Evolutionary conservation across 495 filamentous ascomycete species (phyloP).

Genomic region (Penicillium pulvis): DNA sequence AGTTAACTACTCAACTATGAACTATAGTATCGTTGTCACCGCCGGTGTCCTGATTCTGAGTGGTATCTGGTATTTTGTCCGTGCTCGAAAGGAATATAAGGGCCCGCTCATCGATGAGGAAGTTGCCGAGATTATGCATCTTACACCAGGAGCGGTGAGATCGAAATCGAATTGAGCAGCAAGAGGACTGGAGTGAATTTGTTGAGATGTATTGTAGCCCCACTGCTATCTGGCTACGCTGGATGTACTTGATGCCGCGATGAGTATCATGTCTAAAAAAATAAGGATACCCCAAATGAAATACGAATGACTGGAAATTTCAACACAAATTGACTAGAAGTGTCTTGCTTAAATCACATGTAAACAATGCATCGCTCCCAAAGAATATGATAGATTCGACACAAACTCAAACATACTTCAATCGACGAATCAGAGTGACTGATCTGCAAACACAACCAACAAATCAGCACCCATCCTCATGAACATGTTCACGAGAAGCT

Average conservation of each 20-base stretch:
- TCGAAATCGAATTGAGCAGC: neutral
- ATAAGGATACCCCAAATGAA: neutral
- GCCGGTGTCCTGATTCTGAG: constrained; percentile 32
- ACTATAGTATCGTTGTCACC: constrained; percentile 46
- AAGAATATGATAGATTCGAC: neutral
- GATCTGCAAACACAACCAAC: neutral
- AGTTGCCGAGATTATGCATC: constrained; percentile 30
- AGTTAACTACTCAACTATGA: constrained; percentile 44
- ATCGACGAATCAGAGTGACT: neutral
- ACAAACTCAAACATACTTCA: neutral
- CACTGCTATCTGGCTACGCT: neutral
- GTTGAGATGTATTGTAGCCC: neutral
- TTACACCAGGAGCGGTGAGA: constrained; percentile 18
- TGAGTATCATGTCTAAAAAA: neutral
- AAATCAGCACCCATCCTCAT: neutral
- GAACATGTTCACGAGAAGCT: constrained; percentile 6
- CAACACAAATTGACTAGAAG: neutral
- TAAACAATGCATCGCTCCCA: neutral
- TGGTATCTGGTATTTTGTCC: constrained; percentile 37
- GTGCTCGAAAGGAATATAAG: constrained; percentile 37
- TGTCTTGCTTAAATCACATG: neutral
- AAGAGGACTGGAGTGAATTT: neutral
- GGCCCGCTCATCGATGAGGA: constrained; percentile 46
- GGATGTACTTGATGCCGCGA: neutral
- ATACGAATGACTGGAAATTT: neutral